Percentiles rank a stretch among this genome's conserved stretches.
phyloP scores from a whole-genome alignment of 2,329 filamentous ascomycete species.

The Colletotrichum sp. region DNA sequence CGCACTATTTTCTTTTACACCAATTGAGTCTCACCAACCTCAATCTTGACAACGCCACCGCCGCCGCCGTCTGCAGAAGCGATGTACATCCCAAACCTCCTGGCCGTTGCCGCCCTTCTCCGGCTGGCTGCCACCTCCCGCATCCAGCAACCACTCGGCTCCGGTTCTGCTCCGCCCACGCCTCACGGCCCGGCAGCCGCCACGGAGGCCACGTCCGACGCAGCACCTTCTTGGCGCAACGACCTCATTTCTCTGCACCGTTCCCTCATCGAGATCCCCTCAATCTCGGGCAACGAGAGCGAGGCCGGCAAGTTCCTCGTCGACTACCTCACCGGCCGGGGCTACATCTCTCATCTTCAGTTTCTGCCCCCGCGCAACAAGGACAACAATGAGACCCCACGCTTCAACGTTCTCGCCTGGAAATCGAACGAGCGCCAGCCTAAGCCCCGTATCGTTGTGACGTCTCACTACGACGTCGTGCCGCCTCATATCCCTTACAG shows the following conservation, averaged over 20 bases:
- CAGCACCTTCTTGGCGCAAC: conserved; percentile 43
- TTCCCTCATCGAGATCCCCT: conserved; percentile 75
- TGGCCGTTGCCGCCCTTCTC: conserved; percentile 2
- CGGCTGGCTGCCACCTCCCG: conserved; percentile 5
- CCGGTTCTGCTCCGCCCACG: not conserved
- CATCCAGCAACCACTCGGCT: conserved; percentile 14
- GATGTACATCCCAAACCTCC: conserved; percentile 3
- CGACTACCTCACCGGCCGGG: conserved; percentile 61
- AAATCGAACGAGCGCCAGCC: conserved; percentile 47
- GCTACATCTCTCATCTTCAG: conserved; percentile 51
- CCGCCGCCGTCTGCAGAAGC: not conserved
- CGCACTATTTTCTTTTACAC: not conserved
- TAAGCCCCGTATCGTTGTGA: conserved; percentile 67
- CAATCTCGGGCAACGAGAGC: conserved; percentile 72
- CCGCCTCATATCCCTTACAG: conserved; percentile 76
- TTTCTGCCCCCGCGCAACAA: conserved; percentile 37
- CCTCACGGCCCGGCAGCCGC: not conserved
- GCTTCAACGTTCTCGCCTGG: conserved; percentile 83
- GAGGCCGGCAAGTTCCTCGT: conserved; percentile 72
- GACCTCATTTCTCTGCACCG: conserved; percentile 75
- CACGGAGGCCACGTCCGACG: not conserved
- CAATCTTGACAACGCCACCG: not conserved
- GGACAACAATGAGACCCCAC: conserved; percentile 35
- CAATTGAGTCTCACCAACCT: not conserved
- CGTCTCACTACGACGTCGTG: conserved; percentile 83